Percentiles rank a stretch among this genome's conserved stretches.
Conservation (phyloP, 2,329 filamentous ascomycete species). For the Arthrobotrys megalospora region DNA sequence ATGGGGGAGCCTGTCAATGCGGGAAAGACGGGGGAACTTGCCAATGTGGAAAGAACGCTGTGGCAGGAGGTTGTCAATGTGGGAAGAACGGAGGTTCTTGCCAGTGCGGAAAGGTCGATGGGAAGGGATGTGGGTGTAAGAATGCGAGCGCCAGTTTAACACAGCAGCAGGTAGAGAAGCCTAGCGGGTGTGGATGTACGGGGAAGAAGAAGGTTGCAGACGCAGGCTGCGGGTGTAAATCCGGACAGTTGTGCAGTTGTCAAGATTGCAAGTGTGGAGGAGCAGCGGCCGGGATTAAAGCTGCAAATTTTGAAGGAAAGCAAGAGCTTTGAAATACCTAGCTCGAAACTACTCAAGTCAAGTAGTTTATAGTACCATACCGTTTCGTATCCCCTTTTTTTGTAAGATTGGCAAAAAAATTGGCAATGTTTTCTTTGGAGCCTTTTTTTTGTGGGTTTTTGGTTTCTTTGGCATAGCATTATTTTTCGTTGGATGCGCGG, state of each 20-base stretch:
- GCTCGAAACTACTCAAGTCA: conserved; percentile 31
- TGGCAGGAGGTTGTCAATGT: neutral
- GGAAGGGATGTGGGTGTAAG: conserved; percentile 20
- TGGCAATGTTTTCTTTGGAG: conserved; percentile 28
- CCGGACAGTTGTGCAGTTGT: conserved; percentile 22
- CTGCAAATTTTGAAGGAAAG: conserved; percentile 1
- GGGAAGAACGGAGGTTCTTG: neutral
- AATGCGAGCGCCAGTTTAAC: neutral
- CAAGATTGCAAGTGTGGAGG: conserved; percentile 26
- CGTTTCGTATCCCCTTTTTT: neutral
- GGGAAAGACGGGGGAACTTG: neutral
- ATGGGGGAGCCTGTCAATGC: conserved; percentile 20
- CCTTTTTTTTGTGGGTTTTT: conserved; percentile 44
- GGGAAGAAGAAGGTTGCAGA: conserved; percentile 26
- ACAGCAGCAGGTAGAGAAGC: neutral
- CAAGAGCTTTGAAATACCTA: conserved; percentile 35
- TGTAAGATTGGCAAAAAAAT: conserved; percentile 1
- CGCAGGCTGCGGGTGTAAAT: conserved; percentile 32
- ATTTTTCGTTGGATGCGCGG: neutral
- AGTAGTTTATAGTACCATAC: conserved; percentile 18
- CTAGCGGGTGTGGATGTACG: conserved; percentile 29
- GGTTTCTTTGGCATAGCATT: conserved; percentile 32
- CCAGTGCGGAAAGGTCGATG: conserved; percentile 10
- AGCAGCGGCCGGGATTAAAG: neutral
- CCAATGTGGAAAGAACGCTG: neutral